Evolutionary conservation across 2,329 filamentous ascomycete genomes (phyloP).

Genomic region (Verticillium nonalfalfae): DNA sequence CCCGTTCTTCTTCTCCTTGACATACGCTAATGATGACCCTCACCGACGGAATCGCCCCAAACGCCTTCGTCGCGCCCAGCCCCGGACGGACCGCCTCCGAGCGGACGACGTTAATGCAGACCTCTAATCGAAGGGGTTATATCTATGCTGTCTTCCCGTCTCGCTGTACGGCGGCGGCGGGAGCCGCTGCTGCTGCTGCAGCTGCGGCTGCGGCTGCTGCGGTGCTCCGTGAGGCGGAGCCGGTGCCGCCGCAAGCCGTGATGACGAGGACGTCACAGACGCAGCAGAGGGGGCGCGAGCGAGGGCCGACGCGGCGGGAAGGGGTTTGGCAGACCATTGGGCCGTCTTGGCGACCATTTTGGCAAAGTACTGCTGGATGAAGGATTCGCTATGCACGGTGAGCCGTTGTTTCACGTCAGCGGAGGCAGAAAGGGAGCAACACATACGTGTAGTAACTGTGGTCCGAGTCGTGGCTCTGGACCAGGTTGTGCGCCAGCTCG

Average conservation of each 20-base stretch:
- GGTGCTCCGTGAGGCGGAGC: background rate
- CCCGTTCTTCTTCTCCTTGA: too few species aligned
- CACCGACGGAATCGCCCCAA: background rate
- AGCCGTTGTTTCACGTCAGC: background rate
- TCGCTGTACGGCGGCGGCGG: constrained; percentile 17
- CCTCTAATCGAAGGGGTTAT: background rate
- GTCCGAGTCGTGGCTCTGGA: constrained; percentile 66
- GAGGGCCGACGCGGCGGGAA: constrained; percentile 1
- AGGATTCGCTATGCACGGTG: constrained; percentile 53
- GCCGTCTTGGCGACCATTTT: constrained; percentile 56
- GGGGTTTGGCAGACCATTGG: constrained; percentile 19
- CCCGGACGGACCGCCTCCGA: background rate
- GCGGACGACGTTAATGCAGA: background rate
- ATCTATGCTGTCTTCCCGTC: background rate
- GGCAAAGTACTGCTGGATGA: constrained; percentile 70
- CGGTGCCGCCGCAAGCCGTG: background rate
- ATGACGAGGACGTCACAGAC: background rate
- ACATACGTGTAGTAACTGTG: constrained; percentile 77
- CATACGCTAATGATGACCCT: background rate
- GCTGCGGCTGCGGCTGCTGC: constrained; percentile 2
- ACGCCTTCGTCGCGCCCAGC: background rate
- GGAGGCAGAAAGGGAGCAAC: background rate
- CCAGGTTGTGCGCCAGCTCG: constrained; percentile 91
- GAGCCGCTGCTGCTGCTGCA: too few species aligned
- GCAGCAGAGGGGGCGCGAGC: constrained; percentile 4